Evolutionary conservation across 176 grass and related monocot species (phyloP), one percentile per base, ranked within the genome.

Genomic region (Microstegium vimineum): DNA sequence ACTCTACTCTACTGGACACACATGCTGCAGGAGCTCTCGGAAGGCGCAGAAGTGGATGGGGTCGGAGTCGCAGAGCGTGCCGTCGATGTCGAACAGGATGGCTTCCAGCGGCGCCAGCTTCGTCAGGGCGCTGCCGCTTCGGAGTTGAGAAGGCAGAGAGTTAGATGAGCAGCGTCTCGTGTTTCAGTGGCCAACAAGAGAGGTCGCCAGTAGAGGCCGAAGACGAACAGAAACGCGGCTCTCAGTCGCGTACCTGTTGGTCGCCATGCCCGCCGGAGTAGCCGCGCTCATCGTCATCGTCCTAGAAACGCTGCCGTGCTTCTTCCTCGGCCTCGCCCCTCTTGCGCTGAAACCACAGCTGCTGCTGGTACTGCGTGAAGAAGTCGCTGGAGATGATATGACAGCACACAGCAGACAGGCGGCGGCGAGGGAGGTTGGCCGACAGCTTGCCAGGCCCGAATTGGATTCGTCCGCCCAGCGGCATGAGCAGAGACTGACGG

Each of bases 21-120:
- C 94, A 91, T 97, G 35, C 75, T 88, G 81, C 35, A 97, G 87
- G 68, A 89, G 75, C 6, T 97, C 87, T 1, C 80, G 89, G 74
- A 90, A 94, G 27, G 94, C 94, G 34, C 59, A 71, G 63, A 90
- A 97, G 74, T 97, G 94, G 80, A 94, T 75, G 12, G 94, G 94
- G 37, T 97, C 94, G 45, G 94, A 97, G 81, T 97, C 94, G 45
- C 80, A 87, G 12, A 97, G 69, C 12, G 94, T 97, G 49, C 94
- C 94, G 62, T 97, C 91, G 35, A 97, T 89, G 81, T 97, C 91
- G 35, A 97, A 97, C 52, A 92, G 74, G 79, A 97, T 36, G 6
- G 91, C 91, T 47, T 92, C 94, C 59, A 94, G 74, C 13, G 94
- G 89, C 78, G 94, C 87, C 51, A 97, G 76, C 67, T 88, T 66